A percentile compares a stretch with the other conserved stretches of the same genome.
phyloP scores from a whole-genome alignment of 495 filamentous ascomycete species.

The Darksidea phi region DNA sequence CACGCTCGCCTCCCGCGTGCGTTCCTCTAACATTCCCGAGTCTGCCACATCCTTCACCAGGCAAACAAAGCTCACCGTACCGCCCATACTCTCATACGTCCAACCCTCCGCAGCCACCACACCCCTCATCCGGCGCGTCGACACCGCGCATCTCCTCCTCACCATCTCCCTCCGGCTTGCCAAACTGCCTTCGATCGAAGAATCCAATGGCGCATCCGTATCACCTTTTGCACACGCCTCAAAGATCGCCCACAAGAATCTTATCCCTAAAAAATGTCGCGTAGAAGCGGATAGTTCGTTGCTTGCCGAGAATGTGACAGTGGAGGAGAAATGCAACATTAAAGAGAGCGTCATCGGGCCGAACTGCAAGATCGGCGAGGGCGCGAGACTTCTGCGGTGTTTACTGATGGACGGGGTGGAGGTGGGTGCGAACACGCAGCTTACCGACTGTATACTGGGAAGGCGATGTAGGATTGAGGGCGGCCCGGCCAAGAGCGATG shows the following conservation, averaged over 20 bases:
- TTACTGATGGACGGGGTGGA: slow-evolving; percentile 87
- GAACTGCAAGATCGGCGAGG: slow-evolving; percentile 76
- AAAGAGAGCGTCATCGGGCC: slow-evolving; percentile 86
- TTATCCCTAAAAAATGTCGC: slow-evolving; percentile 70
- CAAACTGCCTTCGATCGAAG: slow-evolving; percentile 67
- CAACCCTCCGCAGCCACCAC: slow-evolving; percentile 52
- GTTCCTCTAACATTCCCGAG: slow-evolving; percentile 19
- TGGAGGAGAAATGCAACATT: slow-evolving; percentile 79
- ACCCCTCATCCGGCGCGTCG: slow-evolving; percentile 78
- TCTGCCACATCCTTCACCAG: slow-evolving; percentile 6
- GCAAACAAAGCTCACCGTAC: slow-evolving; percentile 47
- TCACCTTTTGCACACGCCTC: slow-evolving; percentile 70
- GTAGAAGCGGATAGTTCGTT: slow-evolving; percentile 74
- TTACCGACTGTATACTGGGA: slow-evolving; percentile 82
- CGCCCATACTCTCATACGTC: slow-evolving; percentile 76
- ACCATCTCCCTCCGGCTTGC: slow-evolving; percentile 81
- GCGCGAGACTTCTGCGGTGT: slow-evolving; percentile 76
- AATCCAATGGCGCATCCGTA: slow-evolving; percentile 54
- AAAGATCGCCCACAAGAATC: slow-evolving; percentile 78
- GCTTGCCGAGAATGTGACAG: slow-evolving; percentile 78
- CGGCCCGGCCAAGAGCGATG: slow-evolving; percentile 52
- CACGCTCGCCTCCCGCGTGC: slow-evolving; percentile 49
- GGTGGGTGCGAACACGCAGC: slow-evolving; percentile 69
- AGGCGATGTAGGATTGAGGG: slow-evolving; percentile 71
- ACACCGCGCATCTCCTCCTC: slow-evolving; percentile 78